Percentiles rank a stretch among this genome's conserved stretches.
phyloP scores from a whole-genome alignment of 2,329 filamentous ascomycete genomes.

The Colletotrichum sojae region DNA sequence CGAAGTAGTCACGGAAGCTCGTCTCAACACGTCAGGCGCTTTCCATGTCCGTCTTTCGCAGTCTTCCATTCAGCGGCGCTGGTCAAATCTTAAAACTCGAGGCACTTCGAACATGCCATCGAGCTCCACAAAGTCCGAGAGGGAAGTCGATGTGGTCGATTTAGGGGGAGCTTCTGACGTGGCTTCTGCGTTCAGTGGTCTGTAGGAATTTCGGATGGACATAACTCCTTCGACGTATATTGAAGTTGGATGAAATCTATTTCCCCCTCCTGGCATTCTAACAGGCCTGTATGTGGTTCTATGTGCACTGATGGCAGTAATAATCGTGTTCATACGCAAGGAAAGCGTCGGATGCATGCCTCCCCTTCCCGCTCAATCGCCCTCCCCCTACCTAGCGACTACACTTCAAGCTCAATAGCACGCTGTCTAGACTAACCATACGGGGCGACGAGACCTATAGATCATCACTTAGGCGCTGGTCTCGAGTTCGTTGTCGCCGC shows the following conservation, averaged over 20 bases:
- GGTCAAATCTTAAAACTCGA: no score
- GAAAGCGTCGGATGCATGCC: slow-evolving; percentile 9
- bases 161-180: no score
- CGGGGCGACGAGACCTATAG: neutral
- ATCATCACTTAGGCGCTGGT: slow-evolving; percentile 45
- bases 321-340: slow-evolving; percentile 17
- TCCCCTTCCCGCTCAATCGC: neutral
- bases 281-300: slow-evolving; percentile 30
- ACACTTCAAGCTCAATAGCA: neutral
- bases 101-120: no score
- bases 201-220: neutral
- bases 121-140: no score
- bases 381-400: neutral
- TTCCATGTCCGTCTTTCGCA: no score
- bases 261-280: slow-evolving; percentile 22
- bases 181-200: no score
- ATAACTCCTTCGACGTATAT: slow-evolving; percentile 15
- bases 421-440: slow-evolving; percentile 6
- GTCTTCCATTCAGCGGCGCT: no score
- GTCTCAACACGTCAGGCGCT: no score
- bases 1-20: no score
- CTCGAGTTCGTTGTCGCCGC: slow-evolving; percentile 63
- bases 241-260: slow-evolving; percentile 14
- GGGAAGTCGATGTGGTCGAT: neutral
- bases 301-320: slow-evolving; percentile 31